phyloP scores from a whole-genome alignment of 345 rosid genomes.

The Euclidium syriacum region DNA sequence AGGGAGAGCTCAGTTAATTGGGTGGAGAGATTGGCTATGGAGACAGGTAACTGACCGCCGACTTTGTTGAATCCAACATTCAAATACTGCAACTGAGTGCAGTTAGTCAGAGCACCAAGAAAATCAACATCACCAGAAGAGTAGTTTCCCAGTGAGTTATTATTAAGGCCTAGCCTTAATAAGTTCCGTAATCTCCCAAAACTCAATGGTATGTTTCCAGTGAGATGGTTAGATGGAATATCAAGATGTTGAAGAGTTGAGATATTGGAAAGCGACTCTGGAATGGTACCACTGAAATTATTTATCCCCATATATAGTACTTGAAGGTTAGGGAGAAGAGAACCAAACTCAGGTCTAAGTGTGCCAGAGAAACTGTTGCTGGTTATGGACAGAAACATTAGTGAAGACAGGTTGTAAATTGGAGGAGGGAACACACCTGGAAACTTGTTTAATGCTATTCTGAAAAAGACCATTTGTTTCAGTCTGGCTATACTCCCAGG shows the following conservation, averaged over 20 bases:
- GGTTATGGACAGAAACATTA: constrained; percentile 16
- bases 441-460: constrained; percentile 22
- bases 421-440: constrained; percentile 22
- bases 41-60: background rate
- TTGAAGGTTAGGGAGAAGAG: constrained; percentile 26
- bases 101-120: constrained; percentile 17
- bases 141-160: constrained; percentile 17
- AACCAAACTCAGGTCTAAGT: constrained; percentile 19
- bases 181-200: constrained; percentile 18
- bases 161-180: background rate
- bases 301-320: constrained; percentile 16
- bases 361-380: constrained; percentile 17
- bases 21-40: constrained; percentile 19
- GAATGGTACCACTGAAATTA: constrained; percentile 14
- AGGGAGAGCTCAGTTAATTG: background rate
- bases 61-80: background rate
- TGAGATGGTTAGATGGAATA: constrained; percentile 4
- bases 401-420: constrained; percentile 16
- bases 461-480: constrained; percentile 16
- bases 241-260: constrained; percentile 3
- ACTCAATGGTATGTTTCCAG: constrained; percentile 16
- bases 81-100: constrained; percentile 1
- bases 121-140: constrained; percentile 24
- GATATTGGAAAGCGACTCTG: constrained; percentile 14
- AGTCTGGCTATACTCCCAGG: constrained; percentile 13